These are phyloP conservation scores for Otatea glauca DNA, from an alignment of 176 grass and related monocot genomes.

Conservation along the genomic window DNA sequence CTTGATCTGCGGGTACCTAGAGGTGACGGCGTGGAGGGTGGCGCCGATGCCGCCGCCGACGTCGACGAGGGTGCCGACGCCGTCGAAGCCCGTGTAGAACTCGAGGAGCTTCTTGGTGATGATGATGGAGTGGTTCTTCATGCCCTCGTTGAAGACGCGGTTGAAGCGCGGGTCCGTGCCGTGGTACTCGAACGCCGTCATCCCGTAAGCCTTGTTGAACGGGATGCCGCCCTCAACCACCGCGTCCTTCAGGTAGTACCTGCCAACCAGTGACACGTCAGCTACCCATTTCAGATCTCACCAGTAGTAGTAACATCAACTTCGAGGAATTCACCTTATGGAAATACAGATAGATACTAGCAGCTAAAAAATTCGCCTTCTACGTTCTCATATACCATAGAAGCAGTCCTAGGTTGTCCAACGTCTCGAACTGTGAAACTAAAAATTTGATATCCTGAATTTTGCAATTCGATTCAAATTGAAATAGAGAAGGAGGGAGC, in stretches of 20 bases:
- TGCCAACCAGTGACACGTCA: not conserved
- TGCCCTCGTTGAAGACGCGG: slow-evolving; percentile 95
- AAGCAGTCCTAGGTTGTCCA: no score
- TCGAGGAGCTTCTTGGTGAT: slow-evolving; percentile 90
- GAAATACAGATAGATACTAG: not conserved
- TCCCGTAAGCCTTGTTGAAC: slow-evolving; percentile 97
- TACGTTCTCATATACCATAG: no score
- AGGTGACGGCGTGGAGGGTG: slow-evolving; percentile 69
- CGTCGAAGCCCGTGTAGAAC: slow-evolving; percentile 73
- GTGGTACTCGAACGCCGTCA: slow-evolving; percentile 92
- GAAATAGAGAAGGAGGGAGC: no score
- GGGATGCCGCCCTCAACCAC: slow-evolving; percentile 91
- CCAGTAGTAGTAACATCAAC: not conserved
- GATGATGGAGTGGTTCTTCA: slow-evolving; percentile 90
- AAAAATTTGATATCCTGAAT: no score
- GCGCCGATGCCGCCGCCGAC: slow-evolving; percentile 93
- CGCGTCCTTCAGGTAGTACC: slow-evolving; percentile 87
- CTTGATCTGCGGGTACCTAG: slow-evolving; percentile 49
- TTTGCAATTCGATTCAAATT: no score
- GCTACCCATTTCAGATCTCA: not conserved
- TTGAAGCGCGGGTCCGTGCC: slow-evolving; percentile 87
- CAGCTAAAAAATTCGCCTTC: no score
- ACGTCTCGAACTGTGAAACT: no score
- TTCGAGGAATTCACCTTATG: not conserved
- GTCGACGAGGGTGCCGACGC: slow-evolving; percentile 66